Conservation (phyloP, 169 alveolate genomes). For the Plasmodium berghei region DNA sequence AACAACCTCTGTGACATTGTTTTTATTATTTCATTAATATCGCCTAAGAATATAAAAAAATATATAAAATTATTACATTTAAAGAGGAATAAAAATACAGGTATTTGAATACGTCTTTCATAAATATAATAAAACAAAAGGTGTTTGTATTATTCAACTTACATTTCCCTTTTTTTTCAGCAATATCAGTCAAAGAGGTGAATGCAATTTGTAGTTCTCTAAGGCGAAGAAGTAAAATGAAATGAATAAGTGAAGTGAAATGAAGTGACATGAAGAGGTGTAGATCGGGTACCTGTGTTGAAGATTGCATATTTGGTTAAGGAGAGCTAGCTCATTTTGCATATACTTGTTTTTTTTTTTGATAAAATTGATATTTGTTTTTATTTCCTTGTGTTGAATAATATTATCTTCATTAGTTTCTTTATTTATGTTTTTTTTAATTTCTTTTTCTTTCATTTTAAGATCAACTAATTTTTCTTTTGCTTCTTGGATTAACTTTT, state of each 20-base stretch:
- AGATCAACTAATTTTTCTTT: conserved; percentile 60
- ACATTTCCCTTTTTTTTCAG: conserved; percentile 64
- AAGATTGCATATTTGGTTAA: conserved; percentile 58
- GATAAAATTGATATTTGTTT: conserved; percentile 16
- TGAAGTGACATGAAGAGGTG: too few relatives aligned
- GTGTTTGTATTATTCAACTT: neutral
- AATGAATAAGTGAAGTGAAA: neutral
- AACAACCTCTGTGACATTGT: conserved; percentile 41
- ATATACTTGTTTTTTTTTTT: conserved; percentile 52
- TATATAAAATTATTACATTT: neutral
- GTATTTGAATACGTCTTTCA: neutral
- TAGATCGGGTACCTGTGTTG: conserved; percentile 73
- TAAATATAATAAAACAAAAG: neutral
- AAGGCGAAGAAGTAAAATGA: neutral
- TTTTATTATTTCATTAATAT: conserved; percentile 63
- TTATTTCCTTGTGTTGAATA: conserved; percentile 20
- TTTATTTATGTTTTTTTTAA: conserved; percentile 68
- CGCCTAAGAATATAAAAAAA: conserved; percentile 7
- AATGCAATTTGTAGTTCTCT: conserved; percentile 70
- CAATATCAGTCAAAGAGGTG: conserved; percentile 56
- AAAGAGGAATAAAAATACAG: neutral
- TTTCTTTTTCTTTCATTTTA: conserved; percentile 70
- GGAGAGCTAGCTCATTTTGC: conserved; percentile 46
- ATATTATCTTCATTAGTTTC: conserved; percentile 48
- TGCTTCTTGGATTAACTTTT: conserved; percentile 69